A percentile compares a stretch with the other conserved stretches of the same genome.
Evolutionary conservation across 2,329 filamentous ascomycete genomes (phyloP).

Genomic region (Ascochyta viciae-villosae): DNA sequence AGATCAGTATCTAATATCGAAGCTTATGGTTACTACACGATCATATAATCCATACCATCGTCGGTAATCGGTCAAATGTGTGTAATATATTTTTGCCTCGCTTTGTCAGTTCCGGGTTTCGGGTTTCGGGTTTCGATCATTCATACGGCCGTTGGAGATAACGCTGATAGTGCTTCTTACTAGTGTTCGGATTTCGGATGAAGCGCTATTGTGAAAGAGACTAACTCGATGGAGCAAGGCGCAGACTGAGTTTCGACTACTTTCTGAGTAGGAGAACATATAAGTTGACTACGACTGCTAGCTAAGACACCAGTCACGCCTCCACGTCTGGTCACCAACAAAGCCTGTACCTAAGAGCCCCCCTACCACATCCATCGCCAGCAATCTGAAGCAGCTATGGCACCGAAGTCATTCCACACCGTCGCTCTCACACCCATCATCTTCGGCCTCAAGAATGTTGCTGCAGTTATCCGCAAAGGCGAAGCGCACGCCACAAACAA

Average conservation of each 20-base stretch:
- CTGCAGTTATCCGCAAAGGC: slow-evolving; percentile 54
- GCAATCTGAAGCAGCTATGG: slow-evolving; percentile 14
- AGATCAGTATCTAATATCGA: neutral
- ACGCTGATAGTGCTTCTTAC: neutral
- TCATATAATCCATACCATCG: neutral
- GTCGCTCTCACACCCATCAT: slow-evolving; percentile 54
- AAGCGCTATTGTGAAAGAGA: neutral
- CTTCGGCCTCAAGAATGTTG: slow-evolving; percentile 52
- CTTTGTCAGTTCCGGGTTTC: neutral
- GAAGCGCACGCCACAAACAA: slow-evolving; percentile 51
- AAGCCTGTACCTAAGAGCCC: neutral
- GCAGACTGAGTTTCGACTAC: too few relatives aligned
- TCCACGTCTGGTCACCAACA: neutral
- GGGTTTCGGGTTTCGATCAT: too few relatives aligned
- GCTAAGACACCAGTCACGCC: neutral
- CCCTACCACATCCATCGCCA: neutral
- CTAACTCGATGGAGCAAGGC: too few relatives aligned
- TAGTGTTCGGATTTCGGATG: neutral
- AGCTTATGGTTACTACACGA: neutral
- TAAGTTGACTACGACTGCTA: too few relatives aligned
- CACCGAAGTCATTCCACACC: slow-evolving; percentile 39
- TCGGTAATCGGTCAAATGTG: neutral
- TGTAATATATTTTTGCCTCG: neutral
- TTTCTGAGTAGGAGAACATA: too few relatives aligned
- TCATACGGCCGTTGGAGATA: too few relatives aligned